Evolutionary conservation across 2,329 filamentous ascomycete genomes (phyloP), one percentile per base, ranked within the genome.

Genomic region (Fusarium irregulare): DNA sequence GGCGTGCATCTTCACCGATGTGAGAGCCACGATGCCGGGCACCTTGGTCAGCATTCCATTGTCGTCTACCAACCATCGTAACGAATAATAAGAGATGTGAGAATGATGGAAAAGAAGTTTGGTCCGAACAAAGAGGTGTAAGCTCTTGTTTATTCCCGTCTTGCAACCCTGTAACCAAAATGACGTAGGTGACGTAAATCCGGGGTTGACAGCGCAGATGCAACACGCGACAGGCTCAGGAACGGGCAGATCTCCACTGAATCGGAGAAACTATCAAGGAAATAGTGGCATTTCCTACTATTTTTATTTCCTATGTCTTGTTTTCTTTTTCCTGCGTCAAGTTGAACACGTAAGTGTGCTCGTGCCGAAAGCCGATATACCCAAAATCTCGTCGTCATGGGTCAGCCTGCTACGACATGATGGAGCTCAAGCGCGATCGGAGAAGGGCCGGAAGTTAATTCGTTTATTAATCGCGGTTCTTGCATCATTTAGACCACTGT

Each of bases 31-130:
- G 54, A 57, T 57, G 69, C 16, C 61, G 69, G 49, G 57, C 5
- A 8, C 47, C 56, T 27, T 34, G 28, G 20, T 66, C 44, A 2
- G 51, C 21, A 2, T 56, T 60, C 56, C 71, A 65, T 20, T 56
- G 64, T 50, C 73, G 56, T 51, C 70, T 75, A 10, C 73, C 73
- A 41, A 75, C 73, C 73, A 75, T 73, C 16, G 20, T n/a, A 37
- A 21, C 14, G 14, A 45, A 28, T 6, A 7, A 16, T 9, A 21
- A 21, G 6, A 14, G 18, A 46, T n/a, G 5, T 18, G 27, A n/a
- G 7, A 9, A 9, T 32, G 7, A 3, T 2, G 18, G 7, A 3
- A 21, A 25, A 2, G 11, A 28, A 42, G 37, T 7, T 20, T 28
- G 34, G 34, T 7, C 34, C 2, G 34, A 47, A 14, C 12, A 66